Base-by-base conservation (phyloP, 192 early-diverging fungal genomes). In the Coemansia sp. region DNA sequence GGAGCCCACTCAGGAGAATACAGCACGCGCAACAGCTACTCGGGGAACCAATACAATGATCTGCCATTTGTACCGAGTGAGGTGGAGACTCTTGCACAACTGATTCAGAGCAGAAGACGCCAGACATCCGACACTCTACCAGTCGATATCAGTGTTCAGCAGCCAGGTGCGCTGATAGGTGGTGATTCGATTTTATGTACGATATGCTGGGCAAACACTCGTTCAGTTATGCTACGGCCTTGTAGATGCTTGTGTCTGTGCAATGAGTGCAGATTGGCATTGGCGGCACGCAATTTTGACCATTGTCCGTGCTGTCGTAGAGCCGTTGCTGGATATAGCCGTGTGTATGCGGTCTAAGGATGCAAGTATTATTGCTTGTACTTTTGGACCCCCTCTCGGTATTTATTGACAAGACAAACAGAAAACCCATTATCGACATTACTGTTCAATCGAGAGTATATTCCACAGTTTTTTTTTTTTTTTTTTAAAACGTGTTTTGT, bases 271-370 rank as follows among this genome's bases (percentile, higher is more conserved):
- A 64, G 72, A 1, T 22, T 37, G 19, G 61, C 72, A 7, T 46
- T 76, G 40, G 72, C 53, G 0, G 57, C 58, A 11, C 65, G 72
- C 17, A 55, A 40, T 28, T 76, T 76, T 64, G 72, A 64, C 43
- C 72, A 68, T 27, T 76, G 72, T 17, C 72, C 72, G 18, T 76
- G 72, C 34, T 76, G 72, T 36, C 65, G 72, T 19, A 51, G 65
- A 18, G 14, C 41, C 23, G 65, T 76, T 33, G 49, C 30, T 28
- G 72, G 65, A 5, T 76, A 68, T 35, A 76, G 72, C 32, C 64
- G 72, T 10, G 72, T 76, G 3, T 76, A 60, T 46, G 61, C 72
- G 1, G 72, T 76, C 6, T 76, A 46, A 43, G 6, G 9, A n/a
- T n/a, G n/a, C n/a, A n/a, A n/a, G n/a, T n/a, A n/a, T n/a, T n/a